phyloP scores from a whole-genome alignment of 148 eudicot species.

The Fagopyrum esculentum region DNA sequence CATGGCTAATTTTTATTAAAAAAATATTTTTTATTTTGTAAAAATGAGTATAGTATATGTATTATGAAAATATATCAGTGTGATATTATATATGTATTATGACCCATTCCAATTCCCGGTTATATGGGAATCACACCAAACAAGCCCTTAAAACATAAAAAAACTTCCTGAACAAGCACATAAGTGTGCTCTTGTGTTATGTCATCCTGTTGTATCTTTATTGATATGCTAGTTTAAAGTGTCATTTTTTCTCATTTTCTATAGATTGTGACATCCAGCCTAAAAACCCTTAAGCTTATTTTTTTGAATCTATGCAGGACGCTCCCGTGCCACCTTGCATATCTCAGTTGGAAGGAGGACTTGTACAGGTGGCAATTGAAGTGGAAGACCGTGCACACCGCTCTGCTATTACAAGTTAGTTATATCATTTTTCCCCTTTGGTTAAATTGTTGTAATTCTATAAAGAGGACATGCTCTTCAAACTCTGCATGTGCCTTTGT shows the following conservation, averaged over 20 bases:
- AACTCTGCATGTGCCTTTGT: background rate
- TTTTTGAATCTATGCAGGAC: conserved; percentile 43
- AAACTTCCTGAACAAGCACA: background rate
- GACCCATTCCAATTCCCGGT: too few relatives aligned
- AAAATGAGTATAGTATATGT: too few relatives aligned
- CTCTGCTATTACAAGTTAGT: conserved; percentile 78
- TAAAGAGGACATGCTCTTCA: background rate
- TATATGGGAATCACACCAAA: too few relatives aligned
- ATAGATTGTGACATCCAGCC: background rate
- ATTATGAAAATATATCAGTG: too few relatives aligned
- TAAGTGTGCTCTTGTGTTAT: background rate
- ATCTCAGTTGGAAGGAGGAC: conserved; percentile 92
- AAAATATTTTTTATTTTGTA: too few relatives aligned
- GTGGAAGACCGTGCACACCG: conserved; percentile 98
- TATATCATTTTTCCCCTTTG: background rate
- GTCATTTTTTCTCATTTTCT: background rate
- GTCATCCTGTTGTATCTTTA: background rate
- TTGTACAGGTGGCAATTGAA: conserved; percentile 97
- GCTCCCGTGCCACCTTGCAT: conserved; percentile 99
- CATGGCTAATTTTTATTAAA: too few relatives aligned
- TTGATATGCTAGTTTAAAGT: background rate
- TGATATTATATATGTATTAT: too few relatives aligned
- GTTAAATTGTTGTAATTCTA: background rate
- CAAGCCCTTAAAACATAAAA: background rate
- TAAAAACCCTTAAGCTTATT: background rate